Evolutionary conservation across 768 basidiomycete genomes (phyloP).

Genomic region (Termitomyces sp.): DNA sequence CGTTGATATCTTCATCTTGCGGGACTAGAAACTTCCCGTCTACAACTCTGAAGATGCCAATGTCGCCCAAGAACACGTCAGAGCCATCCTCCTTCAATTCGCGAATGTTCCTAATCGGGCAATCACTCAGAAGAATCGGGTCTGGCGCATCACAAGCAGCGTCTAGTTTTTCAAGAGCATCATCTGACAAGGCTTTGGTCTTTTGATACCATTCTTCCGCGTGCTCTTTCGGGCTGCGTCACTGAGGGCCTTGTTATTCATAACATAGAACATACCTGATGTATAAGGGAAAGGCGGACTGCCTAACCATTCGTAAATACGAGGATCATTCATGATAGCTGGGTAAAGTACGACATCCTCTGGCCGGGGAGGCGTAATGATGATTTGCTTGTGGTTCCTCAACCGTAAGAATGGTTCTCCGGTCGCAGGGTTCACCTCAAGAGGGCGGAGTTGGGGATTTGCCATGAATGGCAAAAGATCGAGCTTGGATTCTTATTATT

Average conservation of each 20-base stretch:
- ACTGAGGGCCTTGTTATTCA: not conserved
- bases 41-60: conserved; percentile 30
- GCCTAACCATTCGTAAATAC: conserved; percentile 41
- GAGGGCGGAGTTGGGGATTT: conserved; percentile 28
- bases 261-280: conserved; percentile 20
- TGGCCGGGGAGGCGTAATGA: conserved; percentile 55
- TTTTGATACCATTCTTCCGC: conserved; percentile 25
- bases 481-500: not conserved
- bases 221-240: conserved; percentile 26
- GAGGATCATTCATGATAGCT: conserved; percentile 45
- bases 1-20: conserved; percentile 22
- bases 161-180: conserved; percentile 27
- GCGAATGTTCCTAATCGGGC: conserved; percentile 49
- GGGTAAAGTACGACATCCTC: conserved; percentile 22
- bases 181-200: conserved; percentile 26
- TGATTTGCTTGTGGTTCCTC: conserved; percentile 45
- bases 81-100: conserved; percentile 55
- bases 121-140: conserved; percentile 34
- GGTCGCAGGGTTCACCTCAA: conserved; percentile 30
- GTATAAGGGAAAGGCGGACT: conserved; percentile 55
- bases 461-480: conserved; percentile 8
- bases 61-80: conserved; percentile 52
- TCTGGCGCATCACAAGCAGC: conserved; percentile 19
- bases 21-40: conserved; percentile 18
- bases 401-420: conserved; percentile 50